Base-by-base conservation (phyloP, 169 alveolate species). In the Besnoitia besnoiti region DNA sequence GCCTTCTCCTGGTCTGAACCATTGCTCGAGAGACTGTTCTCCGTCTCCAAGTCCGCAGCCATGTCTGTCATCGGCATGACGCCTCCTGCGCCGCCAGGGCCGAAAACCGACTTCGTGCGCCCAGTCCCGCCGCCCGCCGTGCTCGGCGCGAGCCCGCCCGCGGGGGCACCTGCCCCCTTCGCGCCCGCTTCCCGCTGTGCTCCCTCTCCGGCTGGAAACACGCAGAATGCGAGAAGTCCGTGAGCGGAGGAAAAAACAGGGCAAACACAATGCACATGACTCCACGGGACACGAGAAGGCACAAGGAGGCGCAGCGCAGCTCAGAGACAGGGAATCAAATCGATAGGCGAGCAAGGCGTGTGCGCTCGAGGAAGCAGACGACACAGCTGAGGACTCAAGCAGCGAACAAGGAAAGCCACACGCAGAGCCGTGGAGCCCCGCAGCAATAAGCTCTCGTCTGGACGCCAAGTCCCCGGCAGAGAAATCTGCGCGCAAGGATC, bases 1-100 rank as follows among this genome's bases (percentile, higher is more conserved):
- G 87, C 61, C 55, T 77, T 77, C 87, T 67, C 80, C 44, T 44
- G 87, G 35, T 44, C 87, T 2, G 87, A 77, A 37, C 59, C 59
- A 55, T 77, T 77, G 55, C 87, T 77, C 10, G 87, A 77, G 16
- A 77, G 59, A 40, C 44, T 27, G 55, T 77, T 77, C 59, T 77
- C 87, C 50, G 87, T 77, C 59, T 77, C 87, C 24, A 77, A 40
- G 16, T 77, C 87, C 3, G 80, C 80, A 0, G 87, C 59, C 55
- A 37, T 42, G 35, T 77, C 55, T 14, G 59, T 39, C 87, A 77
- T 77, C 61, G 87, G 59, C 87, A 42, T 37, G 35, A 42, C 49
- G 8, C 42, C 42, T 5, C 87, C 85, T 5, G 85, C 87, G 50
- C 59, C 87, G 2, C 35, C 87, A 24, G 35, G 59, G 55, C 49